phyloP scores from a whole-genome alignment of 2,329 filamentous ascomycete species.

The Penicillium janthinellum region DNA sequence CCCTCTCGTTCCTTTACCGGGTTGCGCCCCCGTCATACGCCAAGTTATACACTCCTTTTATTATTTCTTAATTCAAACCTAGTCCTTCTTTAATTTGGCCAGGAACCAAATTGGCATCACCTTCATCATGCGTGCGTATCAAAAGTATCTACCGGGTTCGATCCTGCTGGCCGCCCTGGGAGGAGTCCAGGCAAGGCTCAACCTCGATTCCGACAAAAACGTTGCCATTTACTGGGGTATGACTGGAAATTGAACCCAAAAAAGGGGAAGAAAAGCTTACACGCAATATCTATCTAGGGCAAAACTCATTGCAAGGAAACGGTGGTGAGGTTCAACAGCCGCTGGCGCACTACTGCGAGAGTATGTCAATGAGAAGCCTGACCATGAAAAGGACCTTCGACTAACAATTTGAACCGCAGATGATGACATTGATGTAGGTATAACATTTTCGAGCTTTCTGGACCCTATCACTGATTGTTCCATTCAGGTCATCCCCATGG shows the following conservation, averaged over 20 bases:
- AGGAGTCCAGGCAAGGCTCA: constrained; percentile 44
- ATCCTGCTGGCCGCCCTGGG: constrained; percentile 35
- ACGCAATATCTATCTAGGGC: constrained; percentile 41
- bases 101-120: background rate
- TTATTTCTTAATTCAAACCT: constrained; percentile 17
- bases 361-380: constrained; percentile 41
- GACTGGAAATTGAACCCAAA: background rate
- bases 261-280: background rate
- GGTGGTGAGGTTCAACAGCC: constrained; percentile 55
- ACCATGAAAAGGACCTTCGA: background rate
- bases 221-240: constrained; percentile 67
- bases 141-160: constrained; percentile 28
- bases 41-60: constrained; percentile 9
- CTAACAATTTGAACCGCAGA: constrained; percentile 27
- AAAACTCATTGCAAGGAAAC: constrained; percentile 60
- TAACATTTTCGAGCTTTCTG: background rate
- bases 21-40: constrained; percentile 13
- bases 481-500: constrained; percentile 61
- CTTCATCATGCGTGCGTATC: constrained; percentile 31
- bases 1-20: constrained; percentile 14
- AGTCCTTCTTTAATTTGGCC: constrained; percentile 4
- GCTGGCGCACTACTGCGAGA: constrained; percentile 61
- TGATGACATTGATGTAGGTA: constrained; percentile 22
- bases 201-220: constrained; percentile 53
- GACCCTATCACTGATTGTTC: constrained; percentile 13